phyloP scores from a whole-genome alignment of 768 basidiomycete species.

The Rickenella mellea region DNA sequence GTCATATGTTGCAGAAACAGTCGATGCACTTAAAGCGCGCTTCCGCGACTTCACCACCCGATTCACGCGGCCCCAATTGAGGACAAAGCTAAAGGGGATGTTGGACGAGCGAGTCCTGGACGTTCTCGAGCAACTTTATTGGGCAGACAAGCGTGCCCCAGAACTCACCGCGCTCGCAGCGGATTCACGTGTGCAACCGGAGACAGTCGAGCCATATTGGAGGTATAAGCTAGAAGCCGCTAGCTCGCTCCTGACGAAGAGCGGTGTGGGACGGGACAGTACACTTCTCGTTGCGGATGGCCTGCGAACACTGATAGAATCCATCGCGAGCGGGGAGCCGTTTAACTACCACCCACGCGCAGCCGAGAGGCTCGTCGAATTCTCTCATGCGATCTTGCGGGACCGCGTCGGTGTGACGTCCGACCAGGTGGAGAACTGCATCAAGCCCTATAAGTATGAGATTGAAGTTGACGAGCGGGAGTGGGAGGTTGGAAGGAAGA shows the following conservation, averaged over 20 bases:
- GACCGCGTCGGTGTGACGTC: slow-evolving; percentile 92
- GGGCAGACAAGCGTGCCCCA: slow-evolving; percentile 79
- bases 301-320: slow-evolving; percentile 79
- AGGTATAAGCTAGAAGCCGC: slow-evolving; percentile 94
- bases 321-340: slow-evolving; percentile 81
- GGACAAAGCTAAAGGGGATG: slow-evolving; percentile 83
- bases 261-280: slow-evolving; percentile 89
- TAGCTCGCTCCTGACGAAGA: slow-evolving; percentile 87
- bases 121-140: slow-evolving; percentile 93
- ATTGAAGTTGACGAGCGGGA: slow-evolving; percentile 89
- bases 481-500: slow-evolving; percentile 79
- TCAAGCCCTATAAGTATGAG: slow-evolving; percentile 99
- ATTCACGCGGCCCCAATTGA: slow-evolving; percentile 84
- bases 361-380: slow-evolving; percentile 82
- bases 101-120: slow-evolving; percentile 96
- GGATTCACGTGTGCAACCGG: slow-evolving; percentile 59
- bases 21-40: slow-evolving; percentile 82
- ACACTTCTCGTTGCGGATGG: slow-evolving; percentile 94
- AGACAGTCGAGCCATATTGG: slow-evolving; percentile 88
- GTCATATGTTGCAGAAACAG: slow-evolving; percentile 95
- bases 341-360: slow-evolving; percentile 87
- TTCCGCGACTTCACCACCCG: slow-evolving; percentile 81
- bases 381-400: slow-evolving; percentile 86
- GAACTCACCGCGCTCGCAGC: slow-evolving; percentile 67
- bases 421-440: slow-evolving; percentile 98